Percentiles rank a stretch among this genome's conserved stretches.
These are phyloP conservation scores for Pleurotus sapidus DNA, from an alignment of 768 basidiomycete genomes.

Conservation along the genomic window DNA sequence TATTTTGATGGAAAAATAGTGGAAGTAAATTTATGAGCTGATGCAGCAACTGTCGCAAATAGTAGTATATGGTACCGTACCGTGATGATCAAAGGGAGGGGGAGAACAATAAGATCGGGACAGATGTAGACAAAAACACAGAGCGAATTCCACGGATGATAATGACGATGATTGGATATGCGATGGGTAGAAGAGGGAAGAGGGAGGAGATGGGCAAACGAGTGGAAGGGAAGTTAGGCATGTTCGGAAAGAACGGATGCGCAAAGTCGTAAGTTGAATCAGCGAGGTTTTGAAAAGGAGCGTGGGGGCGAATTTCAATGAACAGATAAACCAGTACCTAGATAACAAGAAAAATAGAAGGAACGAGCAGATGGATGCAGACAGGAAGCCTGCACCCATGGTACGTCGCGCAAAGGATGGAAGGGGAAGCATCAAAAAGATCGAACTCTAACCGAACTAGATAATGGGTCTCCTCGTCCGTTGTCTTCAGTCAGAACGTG, in stretches of 20 bases:
- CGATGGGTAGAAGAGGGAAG: neutral
- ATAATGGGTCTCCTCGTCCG: constrained; percentile 5
- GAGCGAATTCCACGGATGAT: neutral
- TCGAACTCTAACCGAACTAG: constrained; percentile 3
- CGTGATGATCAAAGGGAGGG: neutral
- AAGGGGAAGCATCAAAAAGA: constrained; percentile 1
- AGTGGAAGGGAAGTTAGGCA: neutral
- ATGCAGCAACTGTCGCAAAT: neutral
- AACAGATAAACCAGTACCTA: too few species aligned
- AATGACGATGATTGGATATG: neutral
- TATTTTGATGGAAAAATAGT: neutral
- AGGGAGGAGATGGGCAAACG: neutral
- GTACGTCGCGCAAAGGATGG: neutral
- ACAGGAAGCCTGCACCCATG: neutral
- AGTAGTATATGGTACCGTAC: constrained; percentile 2
- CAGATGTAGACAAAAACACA: neutral
- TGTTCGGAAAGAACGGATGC: neutral
- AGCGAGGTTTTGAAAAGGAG: too few species aligned
- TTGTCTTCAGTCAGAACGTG: neutral
- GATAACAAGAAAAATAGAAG: too few species aligned
- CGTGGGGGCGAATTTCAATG: too few species aligned
- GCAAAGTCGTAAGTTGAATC: too few species aligned
- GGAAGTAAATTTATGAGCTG: neutral
- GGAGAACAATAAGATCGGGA: neutral
- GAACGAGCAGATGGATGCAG: neutral